Percentiles rank a stretch among this genome's conserved stretches.
phyloP scores from a whole-genome alignment of 148 eudicot species.

The Beta vulgaris region DNA sequence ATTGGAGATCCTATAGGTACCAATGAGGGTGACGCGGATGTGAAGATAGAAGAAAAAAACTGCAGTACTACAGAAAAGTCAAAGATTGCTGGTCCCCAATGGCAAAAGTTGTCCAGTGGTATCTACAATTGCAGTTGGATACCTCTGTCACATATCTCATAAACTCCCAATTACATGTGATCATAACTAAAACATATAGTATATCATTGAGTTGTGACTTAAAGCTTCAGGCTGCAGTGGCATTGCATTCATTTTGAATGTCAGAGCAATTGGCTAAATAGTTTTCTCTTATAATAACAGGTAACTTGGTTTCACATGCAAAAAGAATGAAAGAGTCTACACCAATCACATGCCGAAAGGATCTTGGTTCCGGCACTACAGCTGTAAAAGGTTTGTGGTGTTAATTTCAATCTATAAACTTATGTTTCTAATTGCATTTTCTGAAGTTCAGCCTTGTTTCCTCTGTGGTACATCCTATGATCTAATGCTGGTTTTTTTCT shows the following conservation, averaged over 20 bases:
- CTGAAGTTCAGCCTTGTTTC: background rate
- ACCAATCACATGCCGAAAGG: too few species aligned
- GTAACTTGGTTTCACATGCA: slow-evolving; percentile 5
- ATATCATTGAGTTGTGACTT: background rate
- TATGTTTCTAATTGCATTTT: background rate
- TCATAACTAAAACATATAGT: background rate
- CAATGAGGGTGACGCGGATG: slow-evolving; percentile 29
- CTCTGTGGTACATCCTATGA: background rate
- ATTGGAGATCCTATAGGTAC: slow-evolving; percentile 55
- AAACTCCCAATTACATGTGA: background rate
- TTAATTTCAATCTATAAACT: background rate
- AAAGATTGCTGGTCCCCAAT: slow-evolving; percentile 13
- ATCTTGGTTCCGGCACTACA: slow-evolving; percentile 6
- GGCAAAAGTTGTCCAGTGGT: slow-evolving; percentile 30
- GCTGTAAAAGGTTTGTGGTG: background rate
- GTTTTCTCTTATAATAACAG: slow-evolving; percentile 15
- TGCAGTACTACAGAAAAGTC: slow-evolving; percentile 21
- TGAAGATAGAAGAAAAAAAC: slow-evolving; percentile 30
- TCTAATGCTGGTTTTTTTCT: background rate
- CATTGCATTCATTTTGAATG: background rate
- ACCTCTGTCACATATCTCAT: background rate
- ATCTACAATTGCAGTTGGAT: slow-evolving; percentile 10
- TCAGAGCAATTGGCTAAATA: background rate
- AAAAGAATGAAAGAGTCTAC: slow-evolving; percentile 22
- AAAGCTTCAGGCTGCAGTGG: background rate